These are phyloP conservation scores for Arthrobotrys conoides DNA, from an alignment of 2,329 filamentous ascomycete genomes.

Conservation along the genomic window DNA sequence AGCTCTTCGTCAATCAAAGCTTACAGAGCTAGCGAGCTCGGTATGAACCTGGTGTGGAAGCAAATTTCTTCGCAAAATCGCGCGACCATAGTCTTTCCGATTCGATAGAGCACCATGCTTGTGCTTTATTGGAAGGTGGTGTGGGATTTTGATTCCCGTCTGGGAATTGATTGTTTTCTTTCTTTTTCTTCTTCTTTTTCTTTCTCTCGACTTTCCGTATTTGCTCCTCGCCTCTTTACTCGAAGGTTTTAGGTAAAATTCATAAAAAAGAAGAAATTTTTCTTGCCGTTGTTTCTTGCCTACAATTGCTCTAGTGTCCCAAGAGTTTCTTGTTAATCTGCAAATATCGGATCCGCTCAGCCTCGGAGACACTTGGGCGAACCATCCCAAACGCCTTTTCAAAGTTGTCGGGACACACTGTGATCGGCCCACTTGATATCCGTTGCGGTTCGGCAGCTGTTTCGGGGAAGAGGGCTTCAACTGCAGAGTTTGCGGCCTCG, in stretches of 20 bases:
- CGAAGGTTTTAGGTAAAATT: slow-evolving; percentile 14
- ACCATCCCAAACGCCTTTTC: slow-evolving; percentile 67
- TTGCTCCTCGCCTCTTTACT: slow-evolving; percentile 20
- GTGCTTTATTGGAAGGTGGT: slow-evolving; percentile 37
- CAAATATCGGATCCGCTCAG: slow-evolving; percentile 58
- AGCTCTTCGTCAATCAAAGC: slow-evolving; percentile 18
- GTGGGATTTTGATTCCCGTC: slow-evolving; percentile 32
- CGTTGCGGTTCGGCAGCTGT: slow-evolving; percentile 12
- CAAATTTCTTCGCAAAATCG: slow-evolving; percentile 59
- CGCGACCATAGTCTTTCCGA: slow-evolving; percentile 41
- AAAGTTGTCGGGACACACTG: slow-evolving; percentile 67
- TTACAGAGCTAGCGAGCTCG: slow-evolving; percentile 29
- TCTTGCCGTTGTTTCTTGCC: not conserved
- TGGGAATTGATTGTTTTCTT: slow-evolving; percentile 2
- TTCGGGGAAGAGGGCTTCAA: slow-evolving; percentile 57
- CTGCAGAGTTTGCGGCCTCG: slow-evolving; percentile 69
- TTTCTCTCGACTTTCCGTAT: slow-evolving; percentile 9
- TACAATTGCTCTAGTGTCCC: slow-evolving; percentile 30
- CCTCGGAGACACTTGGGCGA: slow-evolving; percentile 66
- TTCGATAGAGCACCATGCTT: slow-evolving; percentile 17
- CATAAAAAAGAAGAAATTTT: slow-evolving; percentile 28
- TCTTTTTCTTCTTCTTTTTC: slow-evolving; percentile 10
- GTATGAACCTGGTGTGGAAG: slow-evolving; percentile 22
- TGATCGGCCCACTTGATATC: slow-evolving; percentile 21
- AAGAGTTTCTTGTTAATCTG: slow-evolving; percentile 54